Base-by-base conservation (phyloP, 208 protist species). In the Trypanosomatidae sp. region DNA sequence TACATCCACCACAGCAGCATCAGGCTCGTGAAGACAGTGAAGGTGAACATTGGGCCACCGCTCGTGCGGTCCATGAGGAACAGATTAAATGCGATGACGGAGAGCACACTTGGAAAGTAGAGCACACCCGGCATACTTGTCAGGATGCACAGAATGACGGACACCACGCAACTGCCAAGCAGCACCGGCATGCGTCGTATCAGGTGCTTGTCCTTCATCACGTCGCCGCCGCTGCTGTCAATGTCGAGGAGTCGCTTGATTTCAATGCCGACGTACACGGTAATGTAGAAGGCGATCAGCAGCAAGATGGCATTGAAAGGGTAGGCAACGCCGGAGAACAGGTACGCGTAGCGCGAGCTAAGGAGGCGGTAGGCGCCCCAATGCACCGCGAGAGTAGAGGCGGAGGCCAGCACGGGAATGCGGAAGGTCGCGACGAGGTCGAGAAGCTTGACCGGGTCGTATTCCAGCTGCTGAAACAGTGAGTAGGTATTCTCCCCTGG, bases 1-100 rank as follows among this genome's bases (percentile, higher is more conserved):
- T 85, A 92, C 87, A 97, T 95, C 89, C 90, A 97, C 90, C 90
- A 97, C 77, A 94, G 64, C 66, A 97, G 83, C 66, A 95, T 71
- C 33, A 94, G 70, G 25, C 82, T 90, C 8, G 92, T 92, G 71
- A 92, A 92, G 41, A 94, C 68, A 55, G 83, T 91, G 66, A 95
- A 97, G 71, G 77, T 83, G 39, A 94, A 71, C 84, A 97, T 89
- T 19, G 83, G 89, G 13, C 82, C 80, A 3, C 69, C 68, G 66
- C 89, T 91, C 28, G 69, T 73, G 69, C 90, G 89, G 76, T 95
- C 87, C n/a, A 94, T 69, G 9, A 97, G 79, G 70, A 94, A 97
- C 43, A 93, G 49, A 66, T 93, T 88, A 28, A 97, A 73, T n/a
- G 80, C 76, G 12, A 79, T 69, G 36, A 94, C 79, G 60, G 83